Evolutionary conservation across 2,329 filamentous ascomycete genomes (phyloP).

Genomic region (Aspergillus ustus): DNA sequence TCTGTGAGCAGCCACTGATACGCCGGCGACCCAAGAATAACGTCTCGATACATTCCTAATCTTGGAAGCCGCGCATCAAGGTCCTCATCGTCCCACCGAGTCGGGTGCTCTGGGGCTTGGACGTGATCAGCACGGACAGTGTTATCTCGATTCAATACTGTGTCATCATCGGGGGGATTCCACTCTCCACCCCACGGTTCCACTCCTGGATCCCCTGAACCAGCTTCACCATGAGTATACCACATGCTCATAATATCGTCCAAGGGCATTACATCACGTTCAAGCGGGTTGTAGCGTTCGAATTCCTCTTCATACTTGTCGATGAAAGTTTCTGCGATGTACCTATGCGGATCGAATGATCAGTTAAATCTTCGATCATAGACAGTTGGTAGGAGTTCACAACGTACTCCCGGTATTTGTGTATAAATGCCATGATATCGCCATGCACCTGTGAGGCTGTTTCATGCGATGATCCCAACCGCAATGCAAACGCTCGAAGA

Average conservation of each 20-base stretch:
- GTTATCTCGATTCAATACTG: background rate
- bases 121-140: background rate
- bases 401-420: background rate
- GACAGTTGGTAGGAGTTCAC: background rate
- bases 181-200: background rate
- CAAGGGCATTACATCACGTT: background rate
- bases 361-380: background rate
- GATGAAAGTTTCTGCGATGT: background rate
- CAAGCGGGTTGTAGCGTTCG: background rate
- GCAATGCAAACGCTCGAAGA: background rate
- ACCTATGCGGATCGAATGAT: background rate
- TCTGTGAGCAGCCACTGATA: constrained; percentile 6
- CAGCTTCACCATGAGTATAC: background rate
- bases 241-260: constrained; percentile 1
- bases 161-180: background rate
- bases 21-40: background rate
- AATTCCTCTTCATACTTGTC: too few species aligned
- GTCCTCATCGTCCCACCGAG: background rate
- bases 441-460: background rate
- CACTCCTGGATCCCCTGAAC: background rate
- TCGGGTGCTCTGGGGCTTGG: background rate
- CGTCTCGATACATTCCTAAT: background rate
- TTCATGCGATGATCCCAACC: background rate
- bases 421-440: background rate
- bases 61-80: background rate